Percentiles rank a stretch among this genome's conserved stretches.
phyloP scores from a whole-genome alignment of 768 basidiomycete species.

The Hygrophoropsis aurantiaca region DNA sequence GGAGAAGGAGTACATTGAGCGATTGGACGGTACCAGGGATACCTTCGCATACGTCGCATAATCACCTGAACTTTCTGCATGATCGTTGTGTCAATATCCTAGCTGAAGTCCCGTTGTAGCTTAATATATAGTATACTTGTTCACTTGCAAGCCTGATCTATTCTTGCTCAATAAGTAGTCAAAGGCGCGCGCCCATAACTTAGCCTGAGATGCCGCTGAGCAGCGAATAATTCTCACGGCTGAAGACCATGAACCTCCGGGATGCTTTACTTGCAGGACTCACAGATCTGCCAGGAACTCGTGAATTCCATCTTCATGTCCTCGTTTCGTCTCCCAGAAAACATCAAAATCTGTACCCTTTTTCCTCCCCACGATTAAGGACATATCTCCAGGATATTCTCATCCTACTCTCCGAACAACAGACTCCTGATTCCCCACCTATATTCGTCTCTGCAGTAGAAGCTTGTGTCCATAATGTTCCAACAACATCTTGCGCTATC shows the following conservation, averaged over 20 bases:
- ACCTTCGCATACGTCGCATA: constrained; percentile 47
- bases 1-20: constrained; percentile 98
- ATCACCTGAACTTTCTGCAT: constrained; percentile 3
- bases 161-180: too few species aligned
- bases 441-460: constrained; percentile 81
- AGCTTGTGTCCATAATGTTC: constrained; percentile 71
- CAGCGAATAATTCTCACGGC: constrained; percentile 20
- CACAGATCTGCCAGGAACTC: constrained; percentile 57
- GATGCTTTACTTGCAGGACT: constrained; percentile 63
- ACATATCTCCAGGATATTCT: constrained; percentile 76
- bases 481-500: constrained; percentile 65
- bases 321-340: constrained; percentile 70
- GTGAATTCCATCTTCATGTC: constrained; percentile 74
- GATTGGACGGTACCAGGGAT: constrained; percentile 88
- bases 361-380: constrained; percentile 64
- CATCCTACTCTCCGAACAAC: constrained; percentile 69
- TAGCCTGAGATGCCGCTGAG: constrained; percentile 3
- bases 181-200: too few species aligned
- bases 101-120: not conserved
- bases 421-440: constrained; percentile 45
- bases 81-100: too few species aligned
- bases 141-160: too few species aligned
- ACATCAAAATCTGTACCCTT: constrained; percentile 70
- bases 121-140: constrained; percentile 22
- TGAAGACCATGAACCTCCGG: constrained; percentile 46